Conservation (phyloP, 1,284 basidiomycete genomes). For the Mycena citricolor region DNA sequence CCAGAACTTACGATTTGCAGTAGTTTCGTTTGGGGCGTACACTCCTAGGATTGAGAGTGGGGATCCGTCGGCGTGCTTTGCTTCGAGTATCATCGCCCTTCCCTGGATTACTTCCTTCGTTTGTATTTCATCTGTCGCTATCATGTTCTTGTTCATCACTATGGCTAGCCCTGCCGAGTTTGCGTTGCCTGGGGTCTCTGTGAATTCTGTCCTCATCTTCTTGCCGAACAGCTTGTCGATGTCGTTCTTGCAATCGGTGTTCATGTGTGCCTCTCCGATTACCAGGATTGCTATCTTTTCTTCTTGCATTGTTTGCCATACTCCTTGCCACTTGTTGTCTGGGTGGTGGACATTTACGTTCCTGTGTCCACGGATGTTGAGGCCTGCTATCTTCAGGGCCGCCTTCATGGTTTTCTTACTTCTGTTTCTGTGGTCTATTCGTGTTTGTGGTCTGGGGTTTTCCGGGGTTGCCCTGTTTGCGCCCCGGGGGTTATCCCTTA, state of each 20-base stretch:
- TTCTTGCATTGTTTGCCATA: slow-evolving; percentile 24
- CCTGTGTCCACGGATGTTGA: slow-evolving; percentile 26
- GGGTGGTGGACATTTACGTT: background rate
- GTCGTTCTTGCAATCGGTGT: background rate
- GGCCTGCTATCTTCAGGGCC: slow-evolving; percentile 18
- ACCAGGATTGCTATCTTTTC: slow-evolving; percentile 27
- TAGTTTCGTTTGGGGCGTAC: slow-evolving; percentile 36
- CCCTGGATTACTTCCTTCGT: slow-evolving; percentile 30
- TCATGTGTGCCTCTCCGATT: slow-evolving; percentile 32
- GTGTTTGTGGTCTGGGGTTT: too few species aligned
- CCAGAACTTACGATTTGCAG: slow-evolving; percentile 33
- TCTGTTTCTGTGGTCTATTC: too few species aligned
- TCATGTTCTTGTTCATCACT: slow-evolving; percentile 34
- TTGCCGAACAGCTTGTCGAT: slow-evolving; percentile 18
- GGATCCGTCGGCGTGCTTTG: slow-evolving; percentile 14
- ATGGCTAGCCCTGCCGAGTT: slow-evolving; percentile 16
- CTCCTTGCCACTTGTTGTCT: slow-evolving; percentile 27
- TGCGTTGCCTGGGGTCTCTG: slow-evolving; percentile 1
- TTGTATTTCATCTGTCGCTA: slow-evolving; percentile 11
- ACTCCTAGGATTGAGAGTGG: slow-evolving; percentile 29
- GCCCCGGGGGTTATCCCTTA: too few species aligned
- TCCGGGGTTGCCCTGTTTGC: too few species aligned
- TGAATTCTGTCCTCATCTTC: slow-evolving; percentile 11
- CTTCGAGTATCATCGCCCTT: slow-evolving; percentile 27
- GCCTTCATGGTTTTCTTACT: slow-evolving; percentile 21